Percentiles rank a stretch among this genome's conserved stretches.
Evolutionary conservation across 225 moss, liverwort and hornwort genomes (phyloP).

Genomic region (Thuidium tamariscinum): DNA sequence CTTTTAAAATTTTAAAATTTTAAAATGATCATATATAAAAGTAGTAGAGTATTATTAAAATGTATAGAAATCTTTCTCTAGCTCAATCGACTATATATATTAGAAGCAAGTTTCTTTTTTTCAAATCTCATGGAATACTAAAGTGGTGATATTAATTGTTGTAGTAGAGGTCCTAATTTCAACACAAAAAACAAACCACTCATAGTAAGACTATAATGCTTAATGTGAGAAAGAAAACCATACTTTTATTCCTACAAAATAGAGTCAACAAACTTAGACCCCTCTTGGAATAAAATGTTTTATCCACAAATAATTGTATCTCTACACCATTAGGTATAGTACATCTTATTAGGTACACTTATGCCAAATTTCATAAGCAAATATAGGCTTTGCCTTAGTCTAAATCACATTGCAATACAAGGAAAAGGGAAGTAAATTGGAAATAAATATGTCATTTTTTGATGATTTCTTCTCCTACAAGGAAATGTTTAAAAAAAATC

Average conservation of each 20-base stretch:
- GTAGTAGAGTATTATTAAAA: background rate
- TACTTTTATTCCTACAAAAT: background rate
- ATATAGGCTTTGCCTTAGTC: rapidly evolving
- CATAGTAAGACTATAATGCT: background rate
- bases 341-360: background rate
- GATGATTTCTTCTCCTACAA: background rate
- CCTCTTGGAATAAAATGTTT: background rate
- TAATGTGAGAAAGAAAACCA: background rate
- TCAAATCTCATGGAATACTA: too few species aligned
- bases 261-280: background rate
- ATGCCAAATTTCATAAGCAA: background rate
- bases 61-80: rapidly evolving
- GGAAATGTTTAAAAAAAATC: rapidly evolving
- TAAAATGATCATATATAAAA: background rate
- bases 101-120: too few species aligned
- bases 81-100: rapidly evolving
- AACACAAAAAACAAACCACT: too few species aligned
- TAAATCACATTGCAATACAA: background rate
- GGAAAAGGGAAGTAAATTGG: background rate
- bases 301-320: rapidly evolving
- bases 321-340: rapidly evolving
- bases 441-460: background rate
- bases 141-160: too few species aligned
- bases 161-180: too few species aligned
- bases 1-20: too few species aligned